Conservation (phyloP, 176 grass and related monocot species). For the Oryza coarctata region DNA sequence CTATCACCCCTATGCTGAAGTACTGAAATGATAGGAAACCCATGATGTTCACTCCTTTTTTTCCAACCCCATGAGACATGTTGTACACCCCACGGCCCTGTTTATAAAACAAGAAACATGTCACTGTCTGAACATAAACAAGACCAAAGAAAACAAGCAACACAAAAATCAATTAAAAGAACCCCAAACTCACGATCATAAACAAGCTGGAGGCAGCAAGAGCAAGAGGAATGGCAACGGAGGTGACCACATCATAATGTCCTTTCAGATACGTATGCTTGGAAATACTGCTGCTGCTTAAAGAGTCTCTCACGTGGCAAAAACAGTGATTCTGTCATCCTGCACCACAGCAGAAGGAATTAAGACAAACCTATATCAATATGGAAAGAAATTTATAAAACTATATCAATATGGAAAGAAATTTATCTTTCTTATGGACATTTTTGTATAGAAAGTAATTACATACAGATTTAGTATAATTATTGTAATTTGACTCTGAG, state of each 20-base stretch:
- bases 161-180: not conserved
- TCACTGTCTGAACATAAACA: not conserved
- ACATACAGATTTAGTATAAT: not conserved
- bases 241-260: conserved; percentile 55
- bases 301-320: conserved; percentile 47
- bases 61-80: conserved; percentile 56
- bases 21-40: not conserved
- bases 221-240: conserved; percentile 56
- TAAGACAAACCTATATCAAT: not conserved
- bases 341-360: conserved; percentile 19
- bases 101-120: conserved; percentile 3
- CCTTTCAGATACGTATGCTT: conserved; percentile 69
- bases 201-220: conserved; percentile 46
- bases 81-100: conserved; percentile 60
- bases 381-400: not conserved
- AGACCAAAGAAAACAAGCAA: not conserved
- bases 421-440: not conserved
- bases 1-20: not conserved
- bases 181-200: conserved; percentile 41
- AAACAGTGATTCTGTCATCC: conserved; percentile 63
- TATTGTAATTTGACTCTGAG: not conserved
- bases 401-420: not conserved
- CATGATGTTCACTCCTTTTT: conserved; percentile 43
- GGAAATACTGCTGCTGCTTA: conserved; percentile 54
- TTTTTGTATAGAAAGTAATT: not conserved